Evolutionary conservation across 768 basidiomycete species (phyloP).

Genomic region (Calocybe indica): DNA sequence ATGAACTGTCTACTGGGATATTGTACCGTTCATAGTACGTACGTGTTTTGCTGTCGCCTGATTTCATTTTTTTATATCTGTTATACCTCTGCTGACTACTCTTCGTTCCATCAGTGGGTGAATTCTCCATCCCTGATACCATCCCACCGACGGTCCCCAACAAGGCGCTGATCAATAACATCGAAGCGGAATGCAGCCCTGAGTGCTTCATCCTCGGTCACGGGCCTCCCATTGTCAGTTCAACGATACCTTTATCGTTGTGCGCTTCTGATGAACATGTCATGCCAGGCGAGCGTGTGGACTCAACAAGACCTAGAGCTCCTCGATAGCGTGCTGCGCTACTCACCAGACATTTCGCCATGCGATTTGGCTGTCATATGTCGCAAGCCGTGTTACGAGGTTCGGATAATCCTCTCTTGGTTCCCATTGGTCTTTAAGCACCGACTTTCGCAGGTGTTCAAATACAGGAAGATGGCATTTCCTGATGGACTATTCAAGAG

Average conservation of each 20-base stretch:
- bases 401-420: slow-evolving; percentile 12
- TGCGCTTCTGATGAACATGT: slow-evolving; percentile 14
- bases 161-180: slow-evolving; percentile 9
- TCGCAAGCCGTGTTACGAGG: slow-evolving; percentile 57
- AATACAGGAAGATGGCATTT: no score
- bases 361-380: slow-evolving; percentile 54
- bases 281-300: slow-evolving; percentile 21
- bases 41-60: no score
- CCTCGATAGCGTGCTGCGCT: slow-evolving; percentile 32
- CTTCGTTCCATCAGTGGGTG: slow-evolving; percentile 14
- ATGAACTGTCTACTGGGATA: slow-evolving; percentile 43
- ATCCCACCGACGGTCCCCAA: slow-evolving; percentile 17
- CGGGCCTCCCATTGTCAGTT: slow-evolving; percentile 9
- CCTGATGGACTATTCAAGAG: neutral
- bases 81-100: no score
- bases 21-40: slow-evolving; percentile 45
- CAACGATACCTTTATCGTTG: neutral
- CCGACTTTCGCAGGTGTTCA: slow-evolving; percentile 6
- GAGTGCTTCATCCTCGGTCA: slow-evolving; percentile 24
- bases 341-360: slow-evolving; percentile 38
- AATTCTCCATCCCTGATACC: slow-evolving; percentile 20
- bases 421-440: slow-evolving; percentile 18
- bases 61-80: no score
- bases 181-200: slow-evolving; percentile 20
- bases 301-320: slow-evolving; percentile 28